Percentiles rank a stretch among this genome's conserved stretches.
Conservation (phyloP, 2,329 filamentous ascomycete species). For the Claviceps cyperi region DNA sequence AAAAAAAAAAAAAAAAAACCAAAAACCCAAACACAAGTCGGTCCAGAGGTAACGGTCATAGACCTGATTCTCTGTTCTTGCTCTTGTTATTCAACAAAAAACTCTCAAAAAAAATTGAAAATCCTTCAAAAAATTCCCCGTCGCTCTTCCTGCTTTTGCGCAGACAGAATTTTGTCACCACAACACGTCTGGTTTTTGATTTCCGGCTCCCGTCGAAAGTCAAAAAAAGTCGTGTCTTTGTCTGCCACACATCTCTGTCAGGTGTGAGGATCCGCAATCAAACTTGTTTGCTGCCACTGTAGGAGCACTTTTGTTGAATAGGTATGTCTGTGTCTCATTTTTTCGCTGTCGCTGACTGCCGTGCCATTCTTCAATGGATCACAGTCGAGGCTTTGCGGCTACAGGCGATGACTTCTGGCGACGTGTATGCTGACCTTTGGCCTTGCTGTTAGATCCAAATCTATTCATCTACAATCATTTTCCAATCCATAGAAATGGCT, state of each 20-base stretch:
- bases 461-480: constrained; percentile 4
- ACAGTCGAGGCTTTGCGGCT: background rate
- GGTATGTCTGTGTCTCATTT: background rate
- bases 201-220: constrained; percentile 7
- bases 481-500: constrained; percentile 37
- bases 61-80: constrained; percentile 47
- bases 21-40: constrained; percentile 29
- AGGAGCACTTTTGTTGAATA: constrained; percentile 1
- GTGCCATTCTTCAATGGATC: background rate
- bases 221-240: background rate
- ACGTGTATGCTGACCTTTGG: constrained; percentile 1
- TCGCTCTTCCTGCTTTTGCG: constrained; percentile 17
- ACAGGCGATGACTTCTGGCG: background rate
- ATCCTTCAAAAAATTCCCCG: constrained; percentile 44
- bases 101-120: constrained; percentile 46
- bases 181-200: constrained; percentile 7
- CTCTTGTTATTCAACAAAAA: constrained; percentile 37
- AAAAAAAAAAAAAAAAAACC: constrained; percentile 23
- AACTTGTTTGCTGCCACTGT: background rate
- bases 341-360: background rate
- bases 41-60: constrained; percentile 43
- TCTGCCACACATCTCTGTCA: constrained; percentile 2
- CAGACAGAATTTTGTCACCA: constrained; percentile 12
- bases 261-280: background rate
- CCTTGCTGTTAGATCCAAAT: background rate